These are phyloP conservation scores for Datura wrightii DNA, from an alignment of 257 asterid genomes.

Conservation along the genomic window DNA sequence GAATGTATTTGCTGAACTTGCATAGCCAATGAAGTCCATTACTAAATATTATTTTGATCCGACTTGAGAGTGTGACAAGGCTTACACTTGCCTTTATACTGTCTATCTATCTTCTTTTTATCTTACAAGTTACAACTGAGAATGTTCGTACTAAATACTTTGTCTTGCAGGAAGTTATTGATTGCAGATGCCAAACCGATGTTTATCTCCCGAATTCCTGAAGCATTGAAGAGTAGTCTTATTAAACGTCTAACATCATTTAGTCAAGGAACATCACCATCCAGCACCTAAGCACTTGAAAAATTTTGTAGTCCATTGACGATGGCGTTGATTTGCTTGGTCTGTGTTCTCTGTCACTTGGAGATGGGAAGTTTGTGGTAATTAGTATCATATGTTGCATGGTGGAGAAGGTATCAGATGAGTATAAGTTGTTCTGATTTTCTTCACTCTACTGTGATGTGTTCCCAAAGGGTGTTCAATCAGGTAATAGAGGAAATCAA, in stretches of 20 bases:
- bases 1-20: constrained; percentile 19
- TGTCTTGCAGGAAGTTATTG: constrained; percentile 62
- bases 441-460: neutral
- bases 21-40: neutral
- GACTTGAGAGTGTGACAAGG: neutral
- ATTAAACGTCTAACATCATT: constrained; percentile 58
- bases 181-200: constrained; percentile 64
- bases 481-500: constrained; percentile 26
- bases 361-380: constrained; percentile 16
- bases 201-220: constrained; percentile 68
- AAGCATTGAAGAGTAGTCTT: constrained; percentile 67
- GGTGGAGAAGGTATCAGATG: neutral
- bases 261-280: constrained; percentile 57
- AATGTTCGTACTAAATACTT: neutral
- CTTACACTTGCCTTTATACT: neutral
- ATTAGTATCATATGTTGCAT: neutral
- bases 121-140: neutral
- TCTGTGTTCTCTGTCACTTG: constrained; percentile 11
- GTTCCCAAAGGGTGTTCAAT: neutral
- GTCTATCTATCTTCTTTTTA: neutral
- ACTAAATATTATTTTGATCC: neutral
- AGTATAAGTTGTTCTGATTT: constrained; percentile 1
- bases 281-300: constrained; percentile 42
- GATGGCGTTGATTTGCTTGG: neutral
- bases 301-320: constrained; percentile 12